Percentiles rank a stretch among this genome's conserved stretches.
Evolutionary conservation across 75 land plant genomes (phyloP).

Genomic region (Sequoiadendron giganteum): DNA sequence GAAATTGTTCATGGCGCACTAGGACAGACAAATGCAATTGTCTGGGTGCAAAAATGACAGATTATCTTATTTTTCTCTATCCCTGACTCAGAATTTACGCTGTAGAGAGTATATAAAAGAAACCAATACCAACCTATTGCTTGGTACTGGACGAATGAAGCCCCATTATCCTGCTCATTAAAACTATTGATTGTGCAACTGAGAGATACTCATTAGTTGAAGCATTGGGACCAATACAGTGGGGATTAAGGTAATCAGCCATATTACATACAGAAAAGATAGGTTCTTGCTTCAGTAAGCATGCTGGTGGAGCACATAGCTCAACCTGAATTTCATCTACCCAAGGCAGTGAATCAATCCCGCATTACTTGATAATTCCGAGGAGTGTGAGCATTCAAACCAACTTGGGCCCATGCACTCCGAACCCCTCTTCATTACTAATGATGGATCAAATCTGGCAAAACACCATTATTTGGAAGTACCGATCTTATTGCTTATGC

Average conservation of each 20-base stretch:
- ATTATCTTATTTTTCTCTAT: too few species aligned
- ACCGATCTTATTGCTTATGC: too few species aligned
- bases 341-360: neutral
- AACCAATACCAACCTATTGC: too few species aligned
- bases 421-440: too few species aligned
- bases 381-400: neutral
- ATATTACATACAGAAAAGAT: neutral
- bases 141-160: neutral
- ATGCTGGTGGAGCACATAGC: neutral
- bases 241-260: too few species aligned
- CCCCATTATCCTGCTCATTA: neutral
- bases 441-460: too few species aligned
- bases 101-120: neutral
- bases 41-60: too few species aligned
- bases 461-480: too few species aligned
- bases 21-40: neutral
- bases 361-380: neutral
- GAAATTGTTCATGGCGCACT: neutral
- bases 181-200: neutral
- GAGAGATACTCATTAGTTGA: neutral
- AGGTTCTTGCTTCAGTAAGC: neutral
- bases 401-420: neutral
- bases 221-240: neutral
- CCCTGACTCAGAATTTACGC: neutral
- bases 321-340: neutral